Evolutionary conservation across 2,329 filamentous ascomycete genomes (phyloP).

Genomic region (Cyphellophora attinorum): DNA sequence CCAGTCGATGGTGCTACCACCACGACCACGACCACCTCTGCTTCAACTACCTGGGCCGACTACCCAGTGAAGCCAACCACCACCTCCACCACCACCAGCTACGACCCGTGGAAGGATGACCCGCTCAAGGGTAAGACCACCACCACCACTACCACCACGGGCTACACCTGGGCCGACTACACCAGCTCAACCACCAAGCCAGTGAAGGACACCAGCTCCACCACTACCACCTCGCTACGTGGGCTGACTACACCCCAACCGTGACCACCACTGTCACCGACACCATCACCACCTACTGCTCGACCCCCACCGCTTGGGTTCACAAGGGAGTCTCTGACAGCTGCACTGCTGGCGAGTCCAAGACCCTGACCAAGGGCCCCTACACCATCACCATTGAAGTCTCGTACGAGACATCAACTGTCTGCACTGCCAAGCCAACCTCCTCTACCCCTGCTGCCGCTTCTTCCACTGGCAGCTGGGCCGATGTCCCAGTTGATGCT

Average conservation of each 20-base stretch:
- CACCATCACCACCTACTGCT: slow-evolving; percentile 1
- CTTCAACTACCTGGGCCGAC: no score
- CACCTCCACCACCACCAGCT: no score
- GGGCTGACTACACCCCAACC: no score
- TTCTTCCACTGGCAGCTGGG: background rate
- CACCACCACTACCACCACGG: no score
- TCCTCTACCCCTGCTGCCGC: background rate
- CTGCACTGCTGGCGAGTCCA: background rate
- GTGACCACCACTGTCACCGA: background rate
- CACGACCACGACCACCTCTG: no score
- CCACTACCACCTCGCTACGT: no score
- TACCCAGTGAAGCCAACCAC: no score
- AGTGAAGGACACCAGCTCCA: background rate
- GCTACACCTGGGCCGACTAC: no score
- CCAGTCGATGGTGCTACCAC: background rate
- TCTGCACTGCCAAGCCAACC: background rate
- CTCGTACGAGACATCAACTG: background rate
- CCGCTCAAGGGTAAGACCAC: background rate
- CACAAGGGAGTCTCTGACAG: background rate
- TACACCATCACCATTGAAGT: background rate
- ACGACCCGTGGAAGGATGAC: background rate
- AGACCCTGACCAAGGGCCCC: background rate
- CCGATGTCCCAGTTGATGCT: background rate
- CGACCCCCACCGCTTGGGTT: background rate
- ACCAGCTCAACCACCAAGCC: no score